Evolutionary conservation across 768 basidiomycete genomes (phyloP), one percentile per base, ranked within the genome.

Genomic region (Collybia sp.): DNA sequence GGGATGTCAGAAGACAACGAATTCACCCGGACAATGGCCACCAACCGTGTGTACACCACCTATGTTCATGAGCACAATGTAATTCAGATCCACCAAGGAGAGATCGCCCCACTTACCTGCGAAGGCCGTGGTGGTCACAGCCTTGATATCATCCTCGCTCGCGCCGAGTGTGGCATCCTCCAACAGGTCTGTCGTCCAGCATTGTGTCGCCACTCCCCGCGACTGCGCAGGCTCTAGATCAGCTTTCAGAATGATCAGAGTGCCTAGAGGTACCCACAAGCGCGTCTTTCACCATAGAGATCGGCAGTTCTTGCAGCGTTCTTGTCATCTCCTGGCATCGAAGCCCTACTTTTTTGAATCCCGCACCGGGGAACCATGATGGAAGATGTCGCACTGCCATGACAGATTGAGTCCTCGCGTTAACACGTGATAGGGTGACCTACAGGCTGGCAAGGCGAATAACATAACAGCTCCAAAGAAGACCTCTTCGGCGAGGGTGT

Each of bases 331-430:
- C 25, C 4, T 8, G 25, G 25, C 25, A 25, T 8, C 56, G 12
- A 12, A 34, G 66, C 0, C 78, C 80, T 17, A 61, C 71, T 39
- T 54, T 50, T 55, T 80, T 71, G 66, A 82, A 82, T 0, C 63
- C 62, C 9, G 75, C 75, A 5, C 80, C 80, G 3, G 80, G 80
- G 50, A 81, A 70, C 80, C 80, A 82, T n/a, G 65, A 60, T 13
- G 77, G 77, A 35, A 77, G 42, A 44, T 74, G 57, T 32, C 64
- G 63, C 44, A 79, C 77, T 81, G 39, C 3, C 19, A 30, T 16
- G 3, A 16, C 25, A 31, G 30, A 20, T 15, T 19, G 35, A 40
- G 19, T 25, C 39, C 17, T 40, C 38, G 18, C 44, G 47, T 32
- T 46, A 17, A 17, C 6, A 45, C 5, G 10, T 17, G 6, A 35